Evolutionary conservation across 1,139 yeast species (phyloP).

Genomic region (Yueomyces sp.): DNA sequence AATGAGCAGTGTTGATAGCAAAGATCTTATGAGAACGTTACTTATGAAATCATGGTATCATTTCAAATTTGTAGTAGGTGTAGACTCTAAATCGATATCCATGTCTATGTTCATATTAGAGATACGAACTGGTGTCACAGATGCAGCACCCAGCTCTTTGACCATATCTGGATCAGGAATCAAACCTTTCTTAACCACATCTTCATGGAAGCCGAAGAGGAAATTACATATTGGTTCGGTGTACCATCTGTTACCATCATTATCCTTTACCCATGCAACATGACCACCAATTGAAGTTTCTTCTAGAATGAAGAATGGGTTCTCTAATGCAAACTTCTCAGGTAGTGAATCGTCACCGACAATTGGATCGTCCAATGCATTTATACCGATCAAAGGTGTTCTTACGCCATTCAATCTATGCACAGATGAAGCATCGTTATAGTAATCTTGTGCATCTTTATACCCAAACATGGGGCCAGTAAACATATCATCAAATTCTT

Average conservation of each 20-base stretch:
- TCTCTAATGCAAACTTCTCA: constrained; percentile 24
- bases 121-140: not conserved
- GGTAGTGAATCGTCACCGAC: constrained; percentile 37
- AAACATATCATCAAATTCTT: constrained; percentile 39
- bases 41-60: too few species aligned
- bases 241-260: constrained; percentile 43
- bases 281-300: constrained; percentile 56
- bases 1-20: too few species aligned
- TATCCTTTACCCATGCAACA: constrained; percentile 41
- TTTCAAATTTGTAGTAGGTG: too few species aligned
- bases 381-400: constrained; percentile 40
- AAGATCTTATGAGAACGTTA: too few species aligned
- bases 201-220: constrained; percentile 21
- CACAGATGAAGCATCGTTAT: constrained; percentile 40
- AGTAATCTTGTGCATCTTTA: constrained; percentile 40
- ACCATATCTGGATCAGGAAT: constrained; percentile 5
- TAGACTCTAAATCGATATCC: too few species aligned
- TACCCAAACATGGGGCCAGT: constrained; percentile 46
- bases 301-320: constrained; percentile 45
- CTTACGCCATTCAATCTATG: constrained; percentile 38
- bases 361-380: constrained; percentile 46
- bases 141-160: not conserved
- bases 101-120: too few species aligned
- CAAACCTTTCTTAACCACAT: constrained; percentile 11
- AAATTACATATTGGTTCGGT: constrained; percentile 29